Conservation (phyloP, 1,284 basidiomycete genomes). For the Pseudozyma sp. region DNA sequence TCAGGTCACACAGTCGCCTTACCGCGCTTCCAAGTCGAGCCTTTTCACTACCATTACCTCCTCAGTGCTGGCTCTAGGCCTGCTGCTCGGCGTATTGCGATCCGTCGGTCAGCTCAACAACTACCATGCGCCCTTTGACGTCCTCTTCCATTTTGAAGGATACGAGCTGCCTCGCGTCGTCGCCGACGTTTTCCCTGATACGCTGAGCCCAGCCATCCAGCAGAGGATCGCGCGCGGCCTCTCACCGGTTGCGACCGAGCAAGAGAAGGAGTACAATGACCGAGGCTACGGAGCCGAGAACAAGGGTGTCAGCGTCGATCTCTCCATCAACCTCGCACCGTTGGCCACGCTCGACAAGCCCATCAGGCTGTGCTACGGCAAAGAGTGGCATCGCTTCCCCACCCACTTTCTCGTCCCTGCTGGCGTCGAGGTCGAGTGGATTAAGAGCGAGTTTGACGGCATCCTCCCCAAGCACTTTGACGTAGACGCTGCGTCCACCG, state of each 20-base stretch:
- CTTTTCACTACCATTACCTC: constrained; percentile 83
- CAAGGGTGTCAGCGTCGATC: constrained; percentile 29
- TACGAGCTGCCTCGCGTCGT: constrained; percentile 81
- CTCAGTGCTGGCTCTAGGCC: constrained; percentile 76
- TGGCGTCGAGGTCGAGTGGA: constrained; percentile 82
- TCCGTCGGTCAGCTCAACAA: constrained; percentile 85
- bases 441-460: constrained; percentile 89
- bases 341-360: constrained; percentile 32
- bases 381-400: constrained; percentile 97
- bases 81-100: constrained; percentile 80
- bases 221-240: constrained; percentile 37
- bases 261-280: constrained; percentile 49
- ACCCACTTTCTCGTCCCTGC: constrained; percentile 88
- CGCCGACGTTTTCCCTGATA: constrained; percentile 26
- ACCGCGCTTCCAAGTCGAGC: constrained; percentile 47
- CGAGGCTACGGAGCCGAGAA: constrained; percentile 33
- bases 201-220: constrained; percentile 26
- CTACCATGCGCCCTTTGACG: constrained; percentile 88
- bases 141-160: constrained; percentile 80
- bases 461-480: constrained; percentile 85
- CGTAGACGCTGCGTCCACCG: constrained; percentile 9
- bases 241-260: constrained; percentile 28
- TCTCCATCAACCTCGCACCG: constrained; percentile 26
- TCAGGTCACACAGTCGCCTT: constrained; percentile 55
- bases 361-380: constrained; percentile 79